Percentiles rank a stretch among this genome's conserved stretches.
These are phyloP conservation scores for Hymenotorrendiella dingleyae DNA, from an alignment of 2,329 filamentous ascomycete genomes.

Conservation along the genomic window DNA sequence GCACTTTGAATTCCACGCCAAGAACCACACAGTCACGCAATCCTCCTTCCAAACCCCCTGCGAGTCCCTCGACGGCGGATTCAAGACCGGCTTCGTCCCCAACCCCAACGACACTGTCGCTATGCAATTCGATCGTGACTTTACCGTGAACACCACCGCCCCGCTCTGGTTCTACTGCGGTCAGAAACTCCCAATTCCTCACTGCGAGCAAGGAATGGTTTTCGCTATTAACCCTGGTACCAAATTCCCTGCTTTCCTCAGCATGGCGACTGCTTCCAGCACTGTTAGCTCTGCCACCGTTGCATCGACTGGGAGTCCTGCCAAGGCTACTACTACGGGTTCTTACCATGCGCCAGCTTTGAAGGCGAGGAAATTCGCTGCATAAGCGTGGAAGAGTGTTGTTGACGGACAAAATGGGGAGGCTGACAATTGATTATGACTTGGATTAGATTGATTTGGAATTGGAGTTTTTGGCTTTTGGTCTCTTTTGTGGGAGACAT, in stretches of 20 bases:
- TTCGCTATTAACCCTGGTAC: constrained; percentile 24
- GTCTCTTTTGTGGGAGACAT: no score
- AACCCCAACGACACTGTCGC: constrained; percentile 44
- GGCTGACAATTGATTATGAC: no score
- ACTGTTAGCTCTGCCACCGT: neutral
- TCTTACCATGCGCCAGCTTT: no score
- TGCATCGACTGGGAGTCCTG: neutral
- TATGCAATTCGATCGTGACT: constrained; percentile 6
- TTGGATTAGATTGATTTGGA: no score
- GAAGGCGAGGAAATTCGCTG: neutral
- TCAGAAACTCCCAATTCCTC: constrained; percentile 16
- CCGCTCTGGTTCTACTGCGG: constrained; percentile 31
- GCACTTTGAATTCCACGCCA: constrained; percentile 62
- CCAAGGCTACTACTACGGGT: no score
- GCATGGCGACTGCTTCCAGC: constrained; percentile 7
- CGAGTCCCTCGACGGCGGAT: constrained; percentile 48
- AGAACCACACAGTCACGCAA: constrained; percentile 70
- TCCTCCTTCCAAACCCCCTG: constrained; percentile 62
- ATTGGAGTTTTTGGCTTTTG: no score
- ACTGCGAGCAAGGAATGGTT: constrained; percentile 27
- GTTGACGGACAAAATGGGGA: no score
- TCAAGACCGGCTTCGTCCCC: constrained; percentile 65
- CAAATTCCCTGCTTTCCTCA: constrained; percentile 16
- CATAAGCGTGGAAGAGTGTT: no score
- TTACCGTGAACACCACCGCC: constrained; percentile 17